Conservation (phyloP, 31 red algal genomes). For the Odonthalia washingtoniensis region DNA sequence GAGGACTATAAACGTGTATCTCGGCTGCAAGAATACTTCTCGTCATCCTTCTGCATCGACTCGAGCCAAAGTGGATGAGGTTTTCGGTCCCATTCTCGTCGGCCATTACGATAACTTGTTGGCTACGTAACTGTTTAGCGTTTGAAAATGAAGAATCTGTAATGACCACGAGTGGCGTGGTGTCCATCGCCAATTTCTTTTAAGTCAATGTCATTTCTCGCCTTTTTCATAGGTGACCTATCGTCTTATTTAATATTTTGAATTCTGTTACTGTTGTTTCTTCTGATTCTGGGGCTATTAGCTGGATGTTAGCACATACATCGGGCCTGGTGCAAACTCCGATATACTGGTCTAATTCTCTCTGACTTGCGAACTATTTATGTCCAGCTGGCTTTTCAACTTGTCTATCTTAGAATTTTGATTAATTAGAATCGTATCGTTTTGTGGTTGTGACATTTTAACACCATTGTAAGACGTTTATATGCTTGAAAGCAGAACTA, state of each 20-base stretch:
- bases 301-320: constrained; percentile 17
- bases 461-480: background rate
- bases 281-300: background rate
- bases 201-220: background rate
- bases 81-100: constrained; percentile 10
- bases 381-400: background rate
- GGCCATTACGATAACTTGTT: constrained; percentile 14
- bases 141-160: constrained; percentile 49
- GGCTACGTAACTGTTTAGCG: constrained; percentile 14
- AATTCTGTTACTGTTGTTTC: background rate
- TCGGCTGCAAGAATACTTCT: constrained; percentile 38
- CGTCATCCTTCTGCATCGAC: constrained; percentile 24
- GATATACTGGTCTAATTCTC: constrained; percentile 36
- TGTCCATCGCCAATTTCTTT: constrained; percentile 1
- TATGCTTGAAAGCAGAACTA: background rate
- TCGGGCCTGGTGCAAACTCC: constrained; percentile 27
- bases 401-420: background rate
- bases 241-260: constrained; percentile 26
- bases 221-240: background rate
- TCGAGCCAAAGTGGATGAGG: constrained; percentile 40
- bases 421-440: background rate
- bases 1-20: constrained; percentile 14
- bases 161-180: background rate
- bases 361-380: constrained; percentile 18
- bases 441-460: background rate